Evolutionary conservation across 2,329 filamentous ascomycete species (phyloP).

Genomic region (Beauveria pseudobassiana): DNA sequence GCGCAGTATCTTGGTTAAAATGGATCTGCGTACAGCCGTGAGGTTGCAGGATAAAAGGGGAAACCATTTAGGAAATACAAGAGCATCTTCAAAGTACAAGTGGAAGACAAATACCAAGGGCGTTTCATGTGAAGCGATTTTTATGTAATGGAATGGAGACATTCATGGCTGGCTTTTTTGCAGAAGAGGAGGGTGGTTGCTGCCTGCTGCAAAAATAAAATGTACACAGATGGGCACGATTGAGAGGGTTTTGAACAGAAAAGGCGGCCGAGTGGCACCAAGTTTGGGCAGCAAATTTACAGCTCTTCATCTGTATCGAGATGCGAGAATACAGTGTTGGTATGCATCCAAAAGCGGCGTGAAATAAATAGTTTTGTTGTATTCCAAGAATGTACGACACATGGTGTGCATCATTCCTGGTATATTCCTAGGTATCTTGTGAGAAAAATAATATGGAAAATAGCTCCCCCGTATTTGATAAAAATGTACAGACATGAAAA

Average conservation of each 20-base stretch:
- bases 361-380: not conserved
- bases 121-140: slow-evolving; percentile 7
- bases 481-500: not conserved
- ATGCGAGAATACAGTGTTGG: no score
- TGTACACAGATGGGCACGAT: no score
- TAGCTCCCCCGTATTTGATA: not conserved
- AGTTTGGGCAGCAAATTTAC: not conserved
- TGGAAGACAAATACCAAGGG: slow-evolving; percentile 2
- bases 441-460: not conserved
- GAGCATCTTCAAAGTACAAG: not conserved
- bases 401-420: not conserved
- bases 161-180: not conserved
- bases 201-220: no score
- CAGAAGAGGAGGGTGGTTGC: no score
- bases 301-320: no score
- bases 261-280: not conserved
- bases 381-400: not conserved
- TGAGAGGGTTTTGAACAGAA: not conserved
- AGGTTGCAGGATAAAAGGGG: slow-evolving; percentile 23
- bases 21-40: not conserved
- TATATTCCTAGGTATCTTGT: not conserved
- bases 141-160: not conserved
- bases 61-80: slow-evolving; percentile 1
- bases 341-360: not conserved
- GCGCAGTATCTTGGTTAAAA: slow-evolving; percentile 41